Evolutionary conservation across 164 flowering plant species (phyloP), one percentile per base, ranked within the genome.

Genomic region (Malania oleifera): DNA sequence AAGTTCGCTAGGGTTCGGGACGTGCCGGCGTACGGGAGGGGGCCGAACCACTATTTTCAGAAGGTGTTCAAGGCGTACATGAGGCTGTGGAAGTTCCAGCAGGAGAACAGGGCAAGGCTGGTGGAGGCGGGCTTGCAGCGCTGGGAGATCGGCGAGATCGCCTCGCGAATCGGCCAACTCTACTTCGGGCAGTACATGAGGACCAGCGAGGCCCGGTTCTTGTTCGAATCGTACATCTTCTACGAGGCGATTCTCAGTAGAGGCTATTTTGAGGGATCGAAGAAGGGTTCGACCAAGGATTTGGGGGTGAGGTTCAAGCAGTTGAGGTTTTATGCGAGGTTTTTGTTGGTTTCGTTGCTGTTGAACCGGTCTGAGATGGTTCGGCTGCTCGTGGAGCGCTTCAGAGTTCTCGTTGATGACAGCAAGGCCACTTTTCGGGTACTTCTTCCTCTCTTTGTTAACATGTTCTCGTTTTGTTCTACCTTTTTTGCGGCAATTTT

Each of bases 71-170:
- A 90, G 66, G 80, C 89, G 5, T 90, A 93, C 78, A 87, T 77
- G 71, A 53, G 75, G 58, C 76, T 93, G 5, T 93, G 98, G 98
- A 86, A 82, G 78, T 90, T 64, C 63, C 98, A 93, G 80, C 98
- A 86, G 69, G 82, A 81, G 77, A 67, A 87, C 60, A 75, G 98
- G 55, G 25, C 66, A 19, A 73, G 60, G 64, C 83, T 93, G 17
- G 83, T 86, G 13, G 82, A 70, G 51, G 63, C 87, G 26, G 98
- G 98, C 4, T 73, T 93, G 14, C 82, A 86, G 68, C 78, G 98
- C 26, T 86, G 92, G 92, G 97, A 93, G 47, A 93, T 93, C 58
- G 98, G 98, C 11, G 98, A 93, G 77, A 90, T 93, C 79, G 98
- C 98, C 11, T 84, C 92, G 48, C 80, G 98, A 64, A 93, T 93